These are phyloP conservation scores for Scutellaria galericulata DNA, from an alignment of 257 asterid genomes.

Conservation along the genomic window DNA sequence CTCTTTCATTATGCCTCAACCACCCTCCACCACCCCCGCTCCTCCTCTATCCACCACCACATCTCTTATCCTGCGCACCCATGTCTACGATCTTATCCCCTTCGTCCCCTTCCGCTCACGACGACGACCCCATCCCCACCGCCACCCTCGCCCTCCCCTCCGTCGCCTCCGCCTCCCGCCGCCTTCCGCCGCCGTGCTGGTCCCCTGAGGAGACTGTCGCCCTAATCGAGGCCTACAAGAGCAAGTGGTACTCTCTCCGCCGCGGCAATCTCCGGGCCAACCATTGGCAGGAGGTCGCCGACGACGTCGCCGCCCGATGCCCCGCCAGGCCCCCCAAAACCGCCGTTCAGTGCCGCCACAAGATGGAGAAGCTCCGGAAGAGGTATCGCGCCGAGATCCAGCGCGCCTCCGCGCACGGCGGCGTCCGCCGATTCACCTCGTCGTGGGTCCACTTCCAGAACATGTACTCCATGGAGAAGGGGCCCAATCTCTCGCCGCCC, in stretches of 20 bases:
- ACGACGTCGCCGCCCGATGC: constrained; percentile 64
- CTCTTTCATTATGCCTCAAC: constrained; percentile 63
- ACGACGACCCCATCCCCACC: constrained; percentile 51
- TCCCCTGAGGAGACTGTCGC: constrained; percentile 89
- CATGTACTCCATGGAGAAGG: constrained; percentile 90
- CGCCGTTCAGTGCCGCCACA: constrained; percentile 97
- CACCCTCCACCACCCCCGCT: constrained; percentile 35
- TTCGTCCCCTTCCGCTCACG: constrained; percentile 39
- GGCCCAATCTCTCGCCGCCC: constrained; percentile 64
- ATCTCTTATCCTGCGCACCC: constrained; percentile 28
- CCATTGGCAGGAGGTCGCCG: constrained; percentile 99
- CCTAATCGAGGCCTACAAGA: constrained; percentile 73
- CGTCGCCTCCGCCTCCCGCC: constrained; percentile 65
- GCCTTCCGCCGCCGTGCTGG: constrained; percentile 98
- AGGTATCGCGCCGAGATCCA: constrained; percentile 93
- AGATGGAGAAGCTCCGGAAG: constrained; percentile 98
- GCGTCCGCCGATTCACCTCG: constrained; percentile 65
- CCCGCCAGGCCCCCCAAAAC: constrained; percentile 65
- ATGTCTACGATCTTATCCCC: constrained; percentile 47
- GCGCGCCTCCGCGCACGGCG: constrained; percentile 80
- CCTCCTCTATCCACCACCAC: constrained; percentile 32
- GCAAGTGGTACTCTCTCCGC: constrained; percentile 94
- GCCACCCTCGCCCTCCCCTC: constrained; percentile 56
- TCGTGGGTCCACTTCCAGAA: constrained; percentile 90
- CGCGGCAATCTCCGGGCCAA: constrained; percentile 88